phyloP scores from a whole-genome alignment of 352 stramenopile species.

The Phytophthora melonis region DNA sequence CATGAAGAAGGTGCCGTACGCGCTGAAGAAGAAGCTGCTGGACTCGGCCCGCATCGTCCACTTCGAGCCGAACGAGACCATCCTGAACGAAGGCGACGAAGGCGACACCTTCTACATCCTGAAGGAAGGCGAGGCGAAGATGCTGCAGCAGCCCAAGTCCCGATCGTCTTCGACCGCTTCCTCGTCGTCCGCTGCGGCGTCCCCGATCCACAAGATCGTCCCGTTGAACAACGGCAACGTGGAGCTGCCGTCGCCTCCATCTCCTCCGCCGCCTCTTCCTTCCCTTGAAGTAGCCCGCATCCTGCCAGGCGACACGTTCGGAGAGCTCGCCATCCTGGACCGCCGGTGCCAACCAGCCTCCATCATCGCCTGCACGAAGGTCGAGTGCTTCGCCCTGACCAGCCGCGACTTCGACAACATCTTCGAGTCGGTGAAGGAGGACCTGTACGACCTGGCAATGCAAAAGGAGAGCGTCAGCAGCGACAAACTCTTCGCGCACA shows the following conservation, averaged over 20 bases:
- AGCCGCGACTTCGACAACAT: conserved; percentile 70
- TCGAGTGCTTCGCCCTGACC: conserved; percentile 79
- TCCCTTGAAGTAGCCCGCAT: conserved; percentile 52
- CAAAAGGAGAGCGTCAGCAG: conserved; percentile 44
- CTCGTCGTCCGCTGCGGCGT: conserved; percentile 12
- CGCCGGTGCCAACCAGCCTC: conserved; percentile 70
- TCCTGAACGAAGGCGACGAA: conserved; percentile 57
- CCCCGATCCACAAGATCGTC: conserved; percentile 24
- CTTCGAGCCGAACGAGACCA: conserved; percentile 56
- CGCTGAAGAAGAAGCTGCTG: conserved; percentile 57
- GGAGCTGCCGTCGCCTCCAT: not conserved
- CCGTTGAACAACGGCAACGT: conserved; percentile 12
- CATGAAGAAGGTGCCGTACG: conserved; percentile 52
- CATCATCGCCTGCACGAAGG: conserved; percentile 65
- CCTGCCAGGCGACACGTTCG: conserved; percentile 67
- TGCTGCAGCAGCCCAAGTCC: conserved; percentile 48
- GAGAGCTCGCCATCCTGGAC: conserved; percentile 62
- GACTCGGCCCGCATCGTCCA: conserved; percentile 44
- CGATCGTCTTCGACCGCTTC: conserved; percentile 27
- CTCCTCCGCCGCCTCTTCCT: not conserved
- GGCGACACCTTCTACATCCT: conserved; percentile 73
- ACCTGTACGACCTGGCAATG: conserved; percentile 44
- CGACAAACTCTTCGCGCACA: conserved; percentile 59
- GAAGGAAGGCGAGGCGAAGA: conserved; percentile 56
- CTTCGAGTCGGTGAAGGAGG: conserved; percentile 43